phyloP scores from a whole-genome alignment of 108 stramenopile genomes.

The Fragilaria radians region DNA sequence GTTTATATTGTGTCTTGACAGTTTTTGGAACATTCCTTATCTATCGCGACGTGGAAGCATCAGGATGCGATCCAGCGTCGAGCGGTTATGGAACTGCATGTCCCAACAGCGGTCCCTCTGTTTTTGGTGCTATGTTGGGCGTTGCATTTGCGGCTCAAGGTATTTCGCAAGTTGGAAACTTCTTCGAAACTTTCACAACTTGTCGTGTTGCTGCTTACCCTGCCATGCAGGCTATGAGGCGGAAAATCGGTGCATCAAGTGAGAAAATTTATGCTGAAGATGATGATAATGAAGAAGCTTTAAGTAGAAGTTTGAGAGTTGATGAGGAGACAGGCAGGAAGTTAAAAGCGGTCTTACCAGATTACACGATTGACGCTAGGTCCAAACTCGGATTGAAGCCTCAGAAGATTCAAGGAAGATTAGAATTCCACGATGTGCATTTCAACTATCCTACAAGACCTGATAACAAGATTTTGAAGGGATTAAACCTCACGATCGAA shows the following conservation, averaged over 20 bases:
- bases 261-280: constrained; percentile 23
- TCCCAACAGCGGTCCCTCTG: constrained; percentile 33
- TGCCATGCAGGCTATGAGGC: constrained; percentile 48
- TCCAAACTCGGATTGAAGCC: constrained; percentile 50
- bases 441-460: constrained; percentile 86
- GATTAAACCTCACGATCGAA: constrained; percentile 48
- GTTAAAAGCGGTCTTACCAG: constrained; percentile 8
- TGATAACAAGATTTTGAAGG: constrained; percentile 45
- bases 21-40: constrained; percentile 60
- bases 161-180: constrained; percentile 50
- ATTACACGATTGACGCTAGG: constrained; percentile 55
- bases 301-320: not conserved
- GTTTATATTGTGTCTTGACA: constrained; percentile 45
- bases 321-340: not conserved
- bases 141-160: constrained; percentile 66
- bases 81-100: constrained; percentile 39
- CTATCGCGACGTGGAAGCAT: constrained; percentile 43
- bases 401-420: constrained; percentile 32
- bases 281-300: not conserved
- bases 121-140: constrained; percentile 71
- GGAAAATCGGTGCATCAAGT: constrained; percentile 33
- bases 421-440: constrained; percentile 55
- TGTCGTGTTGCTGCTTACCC: constrained; percentile 45
- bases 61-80: constrained; percentile 55
- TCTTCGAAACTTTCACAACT: constrained; percentile 50